These are phyloP conservation scores for Magnaporthiopsis incrustans DNA, from an alignment of 2,329 filamentous ascomycete genomes.

Conservation along the genomic window DNA sequence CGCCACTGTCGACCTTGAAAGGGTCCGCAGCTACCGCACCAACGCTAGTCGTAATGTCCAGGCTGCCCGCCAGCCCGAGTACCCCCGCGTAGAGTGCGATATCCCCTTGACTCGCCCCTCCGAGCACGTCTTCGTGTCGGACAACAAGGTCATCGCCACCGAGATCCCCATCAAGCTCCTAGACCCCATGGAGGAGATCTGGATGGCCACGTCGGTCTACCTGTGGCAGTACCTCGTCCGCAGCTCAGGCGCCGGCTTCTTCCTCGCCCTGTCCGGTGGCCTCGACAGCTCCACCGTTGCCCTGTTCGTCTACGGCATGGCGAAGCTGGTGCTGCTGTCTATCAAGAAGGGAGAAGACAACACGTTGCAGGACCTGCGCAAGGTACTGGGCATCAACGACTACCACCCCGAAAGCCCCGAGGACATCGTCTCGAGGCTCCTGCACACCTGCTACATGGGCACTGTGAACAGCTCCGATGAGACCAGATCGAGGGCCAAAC, in stretches of 20 bases:
- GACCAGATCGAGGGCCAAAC: slow-evolving; percentile 51
- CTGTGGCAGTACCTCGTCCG: slow-evolving; percentile 15
- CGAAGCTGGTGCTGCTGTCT: slow-evolving; percentile 12
- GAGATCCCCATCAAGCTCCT: slow-evolving; percentile 12
- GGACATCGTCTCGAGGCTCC: slow-evolving; percentile 13
- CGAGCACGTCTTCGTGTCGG: slow-evolving; percentile 19
- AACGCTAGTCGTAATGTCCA: slow-evolving; percentile 14
- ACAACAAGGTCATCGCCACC: slow-evolving; percentile 9
- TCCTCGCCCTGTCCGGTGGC: slow-evolving; percentile 14
- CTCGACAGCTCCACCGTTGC: slow-evolving; percentile 15
- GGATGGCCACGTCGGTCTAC: slow-evolving; percentile 19
- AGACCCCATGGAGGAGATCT: slow-evolving; percentile 24
- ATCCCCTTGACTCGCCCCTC: slow-evolving; percentile 15
- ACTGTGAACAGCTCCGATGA: slow-evolving; percentile 50
- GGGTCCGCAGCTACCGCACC: slow-evolving; percentile 13
- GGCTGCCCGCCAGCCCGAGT: slow-evolving; percentile 14
- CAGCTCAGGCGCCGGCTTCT: slow-evolving; percentile 13
- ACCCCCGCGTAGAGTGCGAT: slow-evolving; percentile 14
- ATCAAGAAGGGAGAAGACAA: slow-evolving; percentile 13
- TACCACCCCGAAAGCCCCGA: slow-evolving; percentile 11
- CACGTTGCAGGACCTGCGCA: slow-evolving; percentile 12
- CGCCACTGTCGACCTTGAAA: slow-evolving; percentile 13
- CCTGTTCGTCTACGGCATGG: slow-evolving; percentile 16
- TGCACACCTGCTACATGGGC: slow-evolving; percentile 50
- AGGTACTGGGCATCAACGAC: slow-evolving; percentile 12